Evolutionary conservation across 192 early-diverging fungal species (phyloP).

Genomic region (Podila epigama): DNA sequence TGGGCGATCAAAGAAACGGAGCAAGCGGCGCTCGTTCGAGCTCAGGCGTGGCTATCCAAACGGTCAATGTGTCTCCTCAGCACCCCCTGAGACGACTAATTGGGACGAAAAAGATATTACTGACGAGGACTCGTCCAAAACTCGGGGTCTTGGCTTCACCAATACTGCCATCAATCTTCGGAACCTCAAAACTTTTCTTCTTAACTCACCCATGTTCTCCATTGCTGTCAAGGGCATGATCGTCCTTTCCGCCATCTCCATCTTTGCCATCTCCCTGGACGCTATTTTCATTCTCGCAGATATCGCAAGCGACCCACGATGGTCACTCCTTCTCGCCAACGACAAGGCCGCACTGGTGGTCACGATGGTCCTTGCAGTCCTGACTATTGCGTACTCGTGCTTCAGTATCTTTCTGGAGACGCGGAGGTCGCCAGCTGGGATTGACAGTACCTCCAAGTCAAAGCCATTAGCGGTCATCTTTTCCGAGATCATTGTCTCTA

Average conservation of each 20-base stretch:
- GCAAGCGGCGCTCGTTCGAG: constrained; percentile 11
- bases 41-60: constrained; percentile 27
- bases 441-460: constrained; percentile 30
- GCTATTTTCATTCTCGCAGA: constrained; percentile 25
- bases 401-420: constrained; percentile 49
- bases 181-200: constrained; percentile 28
- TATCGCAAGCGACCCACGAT: not conserved
- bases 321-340: constrained; percentile 15
- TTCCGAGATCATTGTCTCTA: constrained; percentile 42
- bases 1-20: constrained; percentile 8
- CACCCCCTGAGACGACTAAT: constrained; percentile 20
- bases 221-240: constrained; percentile 30
- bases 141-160: not conserved
- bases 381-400: constrained; percentile 44
- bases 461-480: constrained; percentile 43
- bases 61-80: constrained; percentile 28
- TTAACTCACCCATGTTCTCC: constrained; percentile 43
- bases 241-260: constrained; percentile 23
- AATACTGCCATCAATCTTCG: constrained; percentile 40
- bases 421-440: constrained; percentile 31
- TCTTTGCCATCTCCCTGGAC: constrained; percentile 36
- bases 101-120: constrained; percentile 41
- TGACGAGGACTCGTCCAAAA: constrained; percentile 5
- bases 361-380: constrained; percentile 18
- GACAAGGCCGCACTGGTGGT: constrained; percentile 31